phyloP scores from a whole-genome alignment of 306 rosid species.

The Cicer arietinum region DNA sequence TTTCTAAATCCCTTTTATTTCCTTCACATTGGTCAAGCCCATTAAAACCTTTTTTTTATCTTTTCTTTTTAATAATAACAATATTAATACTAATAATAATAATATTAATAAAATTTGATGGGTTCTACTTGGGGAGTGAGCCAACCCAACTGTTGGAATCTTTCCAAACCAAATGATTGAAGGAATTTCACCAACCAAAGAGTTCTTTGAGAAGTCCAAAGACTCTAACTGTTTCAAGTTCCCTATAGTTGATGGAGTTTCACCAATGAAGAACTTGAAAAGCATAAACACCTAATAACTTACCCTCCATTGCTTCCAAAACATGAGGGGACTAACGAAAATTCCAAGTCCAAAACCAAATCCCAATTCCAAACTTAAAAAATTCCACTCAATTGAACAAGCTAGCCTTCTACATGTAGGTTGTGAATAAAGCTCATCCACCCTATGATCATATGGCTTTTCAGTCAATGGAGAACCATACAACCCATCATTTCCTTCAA shows the following conservation, averaged over 20 bases:
- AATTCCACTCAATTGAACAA: background rate
- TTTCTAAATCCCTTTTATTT: too few relatives aligned
- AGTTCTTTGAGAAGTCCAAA: constrained; percentile 51
- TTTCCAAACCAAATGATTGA: constrained; percentile 42
- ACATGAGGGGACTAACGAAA: constrained; percentile 5
- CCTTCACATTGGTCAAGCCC: too few relatives aligned
- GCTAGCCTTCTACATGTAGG: background rate
- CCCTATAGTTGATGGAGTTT: constrained; percentile 39
- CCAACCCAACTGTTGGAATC: constrained; percentile 40
- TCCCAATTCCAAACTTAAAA: constrained; percentile 35
- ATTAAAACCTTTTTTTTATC: too few relatives aligned
- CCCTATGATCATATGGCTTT: background rate
- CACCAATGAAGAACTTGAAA: background rate
- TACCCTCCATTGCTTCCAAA: constrained; percentile 37
- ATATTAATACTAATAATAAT: too few relatives aligned
- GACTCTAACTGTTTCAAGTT: constrained; percentile 45
- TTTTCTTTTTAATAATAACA: too few relatives aligned
- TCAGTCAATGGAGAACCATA: constrained; percentile 46
- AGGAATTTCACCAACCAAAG: background rate
- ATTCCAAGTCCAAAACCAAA: constrained; percentile 20
- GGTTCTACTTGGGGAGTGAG: too few relatives aligned
- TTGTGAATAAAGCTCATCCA: background rate
- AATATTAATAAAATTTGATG: too few relatives aligned
- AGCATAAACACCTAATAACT: background rate
- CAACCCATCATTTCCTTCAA: constrained; percentile 38